Conservation (phyloP, 352 stramenopile genomes). For the Pythium scleroteichum region DNA sequence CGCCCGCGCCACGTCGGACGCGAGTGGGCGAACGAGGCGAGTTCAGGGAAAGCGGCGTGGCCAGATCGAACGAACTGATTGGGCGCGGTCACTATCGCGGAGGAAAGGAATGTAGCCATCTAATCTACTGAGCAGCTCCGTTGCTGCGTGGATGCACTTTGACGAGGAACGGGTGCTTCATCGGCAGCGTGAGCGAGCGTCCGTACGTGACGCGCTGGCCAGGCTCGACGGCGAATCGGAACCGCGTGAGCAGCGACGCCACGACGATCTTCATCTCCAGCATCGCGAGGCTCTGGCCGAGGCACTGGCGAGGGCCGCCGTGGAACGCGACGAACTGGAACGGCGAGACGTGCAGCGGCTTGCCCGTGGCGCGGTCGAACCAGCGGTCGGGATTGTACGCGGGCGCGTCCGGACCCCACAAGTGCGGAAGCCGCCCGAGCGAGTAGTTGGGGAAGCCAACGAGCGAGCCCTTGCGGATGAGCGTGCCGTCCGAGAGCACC, state of each 20-base stretch:
- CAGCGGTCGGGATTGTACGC: slow-evolving; percentile 71
- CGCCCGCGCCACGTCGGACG: too few relatives aligned
- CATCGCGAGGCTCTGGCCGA: slow-evolving; percentile 78
- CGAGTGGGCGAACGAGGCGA: neutral
- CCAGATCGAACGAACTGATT: too few relatives aligned
- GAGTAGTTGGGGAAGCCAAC: slow-evolving; percentile 51
- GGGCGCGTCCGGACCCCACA: slow-evolving; percentile 62
- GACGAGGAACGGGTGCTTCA: slow-evolving; percentile 31
- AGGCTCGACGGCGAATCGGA: slow-evolving; percentile 43
- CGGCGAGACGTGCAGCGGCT: slow-evolving; percentile 36
- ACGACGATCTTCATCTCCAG: slow-evolving; percentile 84
- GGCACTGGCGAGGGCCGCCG: slow-evolving; percentile 43
- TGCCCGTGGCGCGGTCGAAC: slow-evolving; percentile 44
- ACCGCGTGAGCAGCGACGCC: slow-evolving; percentile 55
- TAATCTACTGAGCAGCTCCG: too few relatives aligned
- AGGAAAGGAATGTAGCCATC: too few relatives aligned
- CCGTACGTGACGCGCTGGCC: slow-evolving; percentile 44
- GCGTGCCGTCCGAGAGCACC: slow-evolving; percentile 63
- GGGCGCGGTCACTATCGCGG: too few relatives aligned
- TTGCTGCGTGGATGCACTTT: neutral
- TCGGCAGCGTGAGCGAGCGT: slow-evolving; percentile 48
- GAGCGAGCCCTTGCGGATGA: slow-evolving; percentile 35
- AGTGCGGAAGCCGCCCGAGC: slow-evolving; percentile 49
- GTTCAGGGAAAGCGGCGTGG: neutral
- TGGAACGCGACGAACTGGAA: slow-evolving; percentile 80